phyloP scores from a whole-genome alignment of 768 basidiomycete genomes.

The Candolleomyces aberdarensis region DNA sequence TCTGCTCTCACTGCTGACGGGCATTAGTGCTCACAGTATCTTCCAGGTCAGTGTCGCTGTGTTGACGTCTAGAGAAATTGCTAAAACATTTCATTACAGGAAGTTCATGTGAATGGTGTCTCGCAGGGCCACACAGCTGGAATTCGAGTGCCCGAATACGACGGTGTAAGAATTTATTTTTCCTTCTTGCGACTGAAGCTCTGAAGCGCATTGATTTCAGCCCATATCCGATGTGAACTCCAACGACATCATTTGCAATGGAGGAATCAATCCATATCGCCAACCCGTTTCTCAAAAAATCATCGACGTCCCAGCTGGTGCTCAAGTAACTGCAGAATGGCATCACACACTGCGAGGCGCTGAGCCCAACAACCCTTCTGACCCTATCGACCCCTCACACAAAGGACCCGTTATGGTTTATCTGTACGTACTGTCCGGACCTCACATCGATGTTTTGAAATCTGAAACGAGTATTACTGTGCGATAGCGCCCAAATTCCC shows the following conservation, averaged over 20 bases:
- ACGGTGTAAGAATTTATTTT: slow-evolving; percentile 23
- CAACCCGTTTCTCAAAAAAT: slow-evolving; percentile 41
- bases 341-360: slow-evolving; percentile 46
- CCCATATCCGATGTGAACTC: slow-evolving; percentile 57
- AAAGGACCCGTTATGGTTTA: slow-evolving; percentile 52
- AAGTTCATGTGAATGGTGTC: slow-evolving; percentile 48
- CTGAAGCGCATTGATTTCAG: slow-evolving; percentile 21
- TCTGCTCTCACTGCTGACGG: slow-evolving; percentile 26
- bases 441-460: background rate
- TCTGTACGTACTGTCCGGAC: slow-evolving; percentile 32
- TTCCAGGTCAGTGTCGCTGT: slow-evolving; percentile 34
- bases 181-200: background rate
- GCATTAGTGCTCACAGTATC: slow-evolving; percentile 47
- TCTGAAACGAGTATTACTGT: background rate
- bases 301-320: slow-evolving; percentile 50
- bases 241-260: slow-evolving; percentile 57
- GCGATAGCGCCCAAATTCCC: slow-evolving; percentile 40
- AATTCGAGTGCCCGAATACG: slow-evolving; percentile 38
- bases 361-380: slow-evolving; percentile 35
- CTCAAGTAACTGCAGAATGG: slow-evolving; percentile 50
- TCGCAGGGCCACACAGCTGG: slow-evolving; percentile 35
- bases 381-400: slow-evolving; percentile 50
- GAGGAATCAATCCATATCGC: slow-evolving; percentile 54
- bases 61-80: background rate
- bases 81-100: slow-evolving; percentile 19